phyloP scores from a whole-genome alignment of 1,284 basidiomycete genomes.

The Boletellus deceptivus region DNA sequence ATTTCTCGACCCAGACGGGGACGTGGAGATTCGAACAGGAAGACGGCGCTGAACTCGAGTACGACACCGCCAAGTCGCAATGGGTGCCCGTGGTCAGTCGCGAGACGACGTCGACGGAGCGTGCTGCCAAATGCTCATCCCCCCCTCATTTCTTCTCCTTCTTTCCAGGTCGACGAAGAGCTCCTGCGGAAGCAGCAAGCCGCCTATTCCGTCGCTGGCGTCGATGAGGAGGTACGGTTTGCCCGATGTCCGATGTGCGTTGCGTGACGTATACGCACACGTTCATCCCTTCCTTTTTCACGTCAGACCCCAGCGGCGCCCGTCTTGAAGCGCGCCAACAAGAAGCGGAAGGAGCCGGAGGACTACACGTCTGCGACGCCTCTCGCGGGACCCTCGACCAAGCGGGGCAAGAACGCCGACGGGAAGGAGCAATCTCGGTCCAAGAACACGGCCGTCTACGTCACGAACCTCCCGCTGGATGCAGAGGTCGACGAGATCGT shows the following conservation, averaged over 20 bases:
- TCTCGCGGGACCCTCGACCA: slow-evolving; percentile 51
- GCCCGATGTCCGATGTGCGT: slow-evolving; percentile 21
- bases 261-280: slow-evolving; percentile 22
- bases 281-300: slow-evolving; percentile 1
- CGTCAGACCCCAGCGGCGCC: slow-evolving; percentile 79
- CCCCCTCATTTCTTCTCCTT: background rate
- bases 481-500: slow-evolving; percentile 75
- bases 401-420: slow-evolving; percentile 60
- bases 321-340: slow-evolving; percentile 73
- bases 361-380: slow-evolving; percentile 69
- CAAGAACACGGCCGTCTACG: slow-evolving; percentile 92
- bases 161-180: slow-evolving; percentile 72
- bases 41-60: slow-evolving; percentile 87
- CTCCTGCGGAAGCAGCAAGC: slow-evolving; percentile 85
- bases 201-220: slow-evolving; percentile 85
- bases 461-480: slow-evolving; percentile 82
- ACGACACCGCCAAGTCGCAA: slow-evolving; percentile 65
- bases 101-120: background rate
- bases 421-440: slow-evolving; percentile 50
- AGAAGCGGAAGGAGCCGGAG: slow-evolving; percentile 77
- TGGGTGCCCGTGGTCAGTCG: slow-evolving; percentile 81
- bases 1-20: slow-evolving; percentile 72
- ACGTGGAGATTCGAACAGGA: slow-evolving; percentile 91
- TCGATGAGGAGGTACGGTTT: slow-evolving; percentile 81
- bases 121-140: background rate